Evolutionary conservation across 169 alveolate genomes (phyloP).

Genomic region (Eimeria acervulina): DNA sequence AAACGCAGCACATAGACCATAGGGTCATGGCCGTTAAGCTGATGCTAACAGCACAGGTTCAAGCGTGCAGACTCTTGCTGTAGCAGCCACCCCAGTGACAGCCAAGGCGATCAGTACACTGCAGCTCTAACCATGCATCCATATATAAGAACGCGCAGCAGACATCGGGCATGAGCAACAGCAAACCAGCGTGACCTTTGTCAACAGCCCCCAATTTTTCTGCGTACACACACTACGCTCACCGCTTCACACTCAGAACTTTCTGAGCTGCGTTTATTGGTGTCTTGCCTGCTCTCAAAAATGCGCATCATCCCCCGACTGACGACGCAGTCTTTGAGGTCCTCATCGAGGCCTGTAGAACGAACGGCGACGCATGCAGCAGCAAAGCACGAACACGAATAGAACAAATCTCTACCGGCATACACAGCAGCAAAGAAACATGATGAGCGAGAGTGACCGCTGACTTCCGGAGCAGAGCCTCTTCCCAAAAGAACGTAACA

Average conservation of each 20-base stretch:
- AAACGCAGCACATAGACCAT: background rate
- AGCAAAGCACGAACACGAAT: background rate
- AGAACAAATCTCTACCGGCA: background rate
- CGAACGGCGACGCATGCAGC: background rate
- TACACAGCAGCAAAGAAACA: background rate
- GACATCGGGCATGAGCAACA: background rate
- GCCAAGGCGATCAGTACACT: background rate
- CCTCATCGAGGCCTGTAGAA: slow-evolving; percentile 53
- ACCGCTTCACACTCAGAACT: slow-evolving; percentile 48
- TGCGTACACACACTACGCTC: background rate
- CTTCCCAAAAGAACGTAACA: background rate
- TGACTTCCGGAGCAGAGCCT: background rate
- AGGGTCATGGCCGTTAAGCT: background rate
- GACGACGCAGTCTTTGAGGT: slow-evolving; percentile 31
- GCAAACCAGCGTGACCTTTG: background rate
- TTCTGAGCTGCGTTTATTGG: background rate
- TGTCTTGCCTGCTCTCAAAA: slow-evolving; percentile 22
- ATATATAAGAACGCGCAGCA: background rate
- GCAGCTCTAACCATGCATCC: background rate
- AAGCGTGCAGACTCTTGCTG: background rate
- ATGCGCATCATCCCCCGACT: slow-evolving; percentile 62
- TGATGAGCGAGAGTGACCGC: background rate
- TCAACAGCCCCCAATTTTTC: background rate
- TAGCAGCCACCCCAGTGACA: background rate
- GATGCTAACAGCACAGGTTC: background rate